phyloP scores from a whole-genome alignment of 2,329 filamentous ascomycete genomes.

The Colletotrichum cuscutae region DNA sequence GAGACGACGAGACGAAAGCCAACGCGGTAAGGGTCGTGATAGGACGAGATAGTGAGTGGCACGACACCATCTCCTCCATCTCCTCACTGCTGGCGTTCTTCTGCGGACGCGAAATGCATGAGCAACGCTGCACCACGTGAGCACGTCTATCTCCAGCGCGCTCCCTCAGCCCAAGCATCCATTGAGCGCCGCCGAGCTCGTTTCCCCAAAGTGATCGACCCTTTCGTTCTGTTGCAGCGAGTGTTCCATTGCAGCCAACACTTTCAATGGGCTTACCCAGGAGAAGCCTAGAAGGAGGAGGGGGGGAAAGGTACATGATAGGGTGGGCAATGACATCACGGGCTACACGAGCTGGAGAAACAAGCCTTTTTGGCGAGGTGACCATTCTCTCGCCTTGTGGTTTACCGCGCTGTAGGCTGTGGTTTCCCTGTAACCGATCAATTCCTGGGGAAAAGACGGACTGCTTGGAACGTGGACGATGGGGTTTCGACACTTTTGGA shows the following conservation, averaged over 20 bases:
- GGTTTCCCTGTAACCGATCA: slow-evolving; percentile 1
- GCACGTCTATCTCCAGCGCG: not conserved
- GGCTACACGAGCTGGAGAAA: slow-evolving; percentile 15
- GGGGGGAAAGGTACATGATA: not conserved
- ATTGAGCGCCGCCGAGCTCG: not conserved
- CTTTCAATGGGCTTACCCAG: no score
- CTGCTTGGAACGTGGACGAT: not conserved
- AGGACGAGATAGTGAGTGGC: not conserved
- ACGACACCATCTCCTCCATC: not conserved
- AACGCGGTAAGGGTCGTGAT: not conserved
- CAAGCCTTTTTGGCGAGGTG: slow-evolving; percentile 19
- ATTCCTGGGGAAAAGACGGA: not conserved
- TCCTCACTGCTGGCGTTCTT: not conserved
- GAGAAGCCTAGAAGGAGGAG: not conserved
- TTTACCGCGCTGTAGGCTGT: slow-evolving; percentile 3
- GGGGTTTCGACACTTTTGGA: not conserved
- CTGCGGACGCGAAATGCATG: not conserved
- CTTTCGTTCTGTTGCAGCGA: not conserved
- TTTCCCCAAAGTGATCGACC: not conserved
- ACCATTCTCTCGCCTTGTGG: not conserved
- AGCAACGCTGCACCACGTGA: not conserved
- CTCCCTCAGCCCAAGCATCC: not conserved
- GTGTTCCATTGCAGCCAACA: slow-evolving; percentile 2
- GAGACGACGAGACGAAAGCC: not conserved
- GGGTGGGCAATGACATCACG: slow-evolving; percentile 23